phyloP scores from a whole-genome alignment of 2,329 filamentous ascomycete genomes.

The Thielaviopsis punctulata region DNA sequence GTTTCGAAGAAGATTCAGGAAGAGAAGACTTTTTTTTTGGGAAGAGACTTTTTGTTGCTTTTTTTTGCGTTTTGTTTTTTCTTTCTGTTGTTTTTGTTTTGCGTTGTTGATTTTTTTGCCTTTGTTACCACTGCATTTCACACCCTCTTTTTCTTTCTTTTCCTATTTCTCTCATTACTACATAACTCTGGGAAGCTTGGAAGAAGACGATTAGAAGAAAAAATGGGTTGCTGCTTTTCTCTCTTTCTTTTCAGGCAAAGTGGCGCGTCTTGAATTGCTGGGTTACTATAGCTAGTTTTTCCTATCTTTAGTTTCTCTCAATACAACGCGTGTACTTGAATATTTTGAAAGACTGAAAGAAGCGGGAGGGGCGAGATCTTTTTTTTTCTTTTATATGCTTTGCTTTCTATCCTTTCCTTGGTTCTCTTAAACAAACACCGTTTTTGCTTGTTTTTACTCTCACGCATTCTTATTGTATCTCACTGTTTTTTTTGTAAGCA shows the following conservation, averaged over 20 bases:
- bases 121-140: slow-evolving; percentile 11
- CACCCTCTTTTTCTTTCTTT: slow-evolving; percentile 13
- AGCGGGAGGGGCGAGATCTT: no score
- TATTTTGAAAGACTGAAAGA: not conserved
- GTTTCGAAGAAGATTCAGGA: not conserved
- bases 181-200: not conserved
- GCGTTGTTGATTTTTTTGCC: slow-evolving; percentile 12
- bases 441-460: not conserved
- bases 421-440: not conserved
- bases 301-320: not conserved
- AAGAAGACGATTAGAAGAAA: not conserved
- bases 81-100: not conserved
- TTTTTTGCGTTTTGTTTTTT: slow-evolving; percentile 3
- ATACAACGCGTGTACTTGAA: not conserved
- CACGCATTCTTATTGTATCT: not conserved
- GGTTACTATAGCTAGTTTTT: not conserved
- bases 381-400: not conserved
- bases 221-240: no score
- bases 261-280: not conserved
- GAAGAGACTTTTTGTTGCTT: slow-evolving; percentile 6
- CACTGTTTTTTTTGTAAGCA: not conserved
- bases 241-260: not conserved
- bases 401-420: not conserved
- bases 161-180: slow-evolving; percentile 13
- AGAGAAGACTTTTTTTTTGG: not conserved